Evolutionary conservation across 176 grass and related monocot genomes (phyloP), one percentile per base, ranked within the genome.

Genomic region (Neostapfia colusana): DNA sequence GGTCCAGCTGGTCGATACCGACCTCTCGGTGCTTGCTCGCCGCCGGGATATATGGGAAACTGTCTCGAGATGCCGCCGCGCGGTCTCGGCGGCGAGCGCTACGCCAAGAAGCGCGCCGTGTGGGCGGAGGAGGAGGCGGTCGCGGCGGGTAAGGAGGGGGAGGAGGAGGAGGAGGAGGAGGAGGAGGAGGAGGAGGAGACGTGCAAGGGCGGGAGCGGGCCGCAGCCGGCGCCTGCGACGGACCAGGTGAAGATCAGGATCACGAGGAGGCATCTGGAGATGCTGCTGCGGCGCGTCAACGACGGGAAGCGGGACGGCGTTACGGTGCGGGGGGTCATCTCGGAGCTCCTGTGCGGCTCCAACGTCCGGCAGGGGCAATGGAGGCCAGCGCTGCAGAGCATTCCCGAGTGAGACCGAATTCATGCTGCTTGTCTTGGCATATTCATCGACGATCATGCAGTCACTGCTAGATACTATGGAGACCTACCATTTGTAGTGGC

Each of bases 221-320:
- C 73, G 41, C 35, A 34, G 4, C 27, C 45, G 10, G 53, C 13
- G 40, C 45, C 56, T 14, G 40, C 39, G 10, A 3, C 77, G 35
- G 82, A 73, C 16, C 78, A 73, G 67, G 86, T 91, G 51, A 85
- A 85, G 80, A 84, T 95, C 74, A 91, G 84, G 83, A 91, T 95
- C 67, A 81, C 80, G 0, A 86, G 67, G 80, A 95, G 89, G 83
- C 83, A 95, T 62, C 80, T 95, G 75, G 66, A 83, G 13, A 83
- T 86, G 35, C 70, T 95, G 7, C 80, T 95, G 31, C 75, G 55
- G 48, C 65, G 78, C 54, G 75, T 78, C 4, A 76, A 91, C 26
- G 71, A 28, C 43, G 79, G 55, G 12, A 76, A 74, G 6, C 36
- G 21, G 2, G 63, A 1, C n/a, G 90, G 73, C 28, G 36, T 40